A percentile compares a stretch with the other conserved stretches of the same genome.
These are phyloP conservation scores for Populus tremula DNA, from an alignment of 345 rosid species.

Conservation along the genomic window DNA sequence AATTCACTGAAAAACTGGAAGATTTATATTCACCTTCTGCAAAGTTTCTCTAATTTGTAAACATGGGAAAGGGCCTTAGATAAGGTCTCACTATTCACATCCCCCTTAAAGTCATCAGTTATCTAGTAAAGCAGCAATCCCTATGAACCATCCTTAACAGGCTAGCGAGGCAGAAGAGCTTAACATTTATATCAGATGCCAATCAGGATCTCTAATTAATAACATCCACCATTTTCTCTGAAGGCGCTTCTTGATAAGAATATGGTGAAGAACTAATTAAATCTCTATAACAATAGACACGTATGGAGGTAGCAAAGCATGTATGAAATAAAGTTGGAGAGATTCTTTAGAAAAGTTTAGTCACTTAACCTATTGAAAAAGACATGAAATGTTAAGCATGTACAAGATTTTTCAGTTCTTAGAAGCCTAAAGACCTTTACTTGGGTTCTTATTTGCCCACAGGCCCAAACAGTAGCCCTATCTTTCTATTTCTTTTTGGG, in stretches of 20 bases:
- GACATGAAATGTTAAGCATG: neutral
- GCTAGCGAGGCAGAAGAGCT: neutral
- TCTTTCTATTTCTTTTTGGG: neutral
- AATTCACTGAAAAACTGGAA: neutral
- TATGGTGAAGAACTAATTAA: neutral
- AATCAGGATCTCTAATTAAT: conserved; percentile 20
- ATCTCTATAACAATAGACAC: neutral
- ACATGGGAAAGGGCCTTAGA: neutral
- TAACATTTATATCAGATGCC: neutral
- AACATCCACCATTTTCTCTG: conserved; percentile 22
- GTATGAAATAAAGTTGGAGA: neutral
- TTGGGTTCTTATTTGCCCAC: neutral
- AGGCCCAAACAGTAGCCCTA: neutral
- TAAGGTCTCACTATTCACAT: neutral
- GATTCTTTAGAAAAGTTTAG: neutral
- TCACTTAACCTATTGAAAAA: neutral
- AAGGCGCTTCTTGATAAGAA: too few species aligned
- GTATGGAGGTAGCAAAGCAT: neutral
- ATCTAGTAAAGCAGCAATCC: neutral
- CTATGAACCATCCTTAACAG: neutral
- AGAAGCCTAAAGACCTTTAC: neutral
- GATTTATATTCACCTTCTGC: neutral
- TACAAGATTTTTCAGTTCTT: neutral
- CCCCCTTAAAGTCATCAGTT: neutral
- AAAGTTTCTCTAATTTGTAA: neutral